These are phyloP conservation scores for Neonectria neomacrospora DNA, from an alignment of 2,329 filamentous ascomycete genomes.

Conservation along the genomic window DNA sequence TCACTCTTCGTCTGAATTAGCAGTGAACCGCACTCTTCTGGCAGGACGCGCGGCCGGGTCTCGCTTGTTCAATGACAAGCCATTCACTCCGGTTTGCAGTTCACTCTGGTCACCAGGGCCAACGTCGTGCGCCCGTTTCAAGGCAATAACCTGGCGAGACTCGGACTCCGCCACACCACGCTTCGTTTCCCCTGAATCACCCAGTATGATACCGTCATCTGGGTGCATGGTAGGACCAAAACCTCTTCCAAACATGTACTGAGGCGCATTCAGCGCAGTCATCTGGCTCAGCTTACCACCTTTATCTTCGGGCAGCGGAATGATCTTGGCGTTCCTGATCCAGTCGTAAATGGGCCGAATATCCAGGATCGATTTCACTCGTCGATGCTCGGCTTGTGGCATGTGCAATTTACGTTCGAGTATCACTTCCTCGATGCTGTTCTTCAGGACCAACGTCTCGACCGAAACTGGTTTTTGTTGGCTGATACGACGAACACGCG, in stretches of 20 bases:
- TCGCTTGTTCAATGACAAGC: slow-evolving; percentile 26
- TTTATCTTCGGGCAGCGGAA: slow-evolving; percentile 45
- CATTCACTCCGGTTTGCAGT: slow-evolving; percentile 20
- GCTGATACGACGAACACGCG: slow-evolving; percentile 87
- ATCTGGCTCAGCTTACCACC: slow-evolving; percentile 59
- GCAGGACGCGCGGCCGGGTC: slow-evolving; percentile 42
- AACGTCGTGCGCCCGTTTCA: slow-evolving; percentile 41
- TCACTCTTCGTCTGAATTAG: slow-evolving; percentile 36
- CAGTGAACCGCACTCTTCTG: slow-evolving; percentile 49
- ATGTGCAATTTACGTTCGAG: slow-evolving; percentile 78
- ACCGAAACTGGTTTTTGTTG: slow-evolving; percentile 83
- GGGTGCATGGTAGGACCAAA: slow-evolving; percentile 56
- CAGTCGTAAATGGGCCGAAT: slow-evolving; percentile 68
- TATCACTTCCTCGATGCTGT: slow-evolving; percentile 88
- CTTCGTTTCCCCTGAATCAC: slow-evolving; percentile 35
- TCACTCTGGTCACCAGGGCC: slow-evolving; percentile 28
- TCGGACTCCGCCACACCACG: slow-evolving; percentile 16
- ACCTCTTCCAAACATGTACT: slow-evolving; percentile 62
- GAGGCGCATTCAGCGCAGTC: slow-evolving; percentile 56
- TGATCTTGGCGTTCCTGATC: slow-evolving; percentile 65
- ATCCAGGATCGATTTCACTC: slow-evolving; percentile 67
- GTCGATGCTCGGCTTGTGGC: slow-evolving; percentile 72
- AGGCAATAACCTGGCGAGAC: slow-evolving; percentile 24
- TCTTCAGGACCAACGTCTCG: slow-evolving; percentile 83
- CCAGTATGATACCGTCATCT: slow-evolving; percentile 58